Conservation (phyloP, 2,329 filamentous ascomycete species). For the Nemania diffusa region DNA sequence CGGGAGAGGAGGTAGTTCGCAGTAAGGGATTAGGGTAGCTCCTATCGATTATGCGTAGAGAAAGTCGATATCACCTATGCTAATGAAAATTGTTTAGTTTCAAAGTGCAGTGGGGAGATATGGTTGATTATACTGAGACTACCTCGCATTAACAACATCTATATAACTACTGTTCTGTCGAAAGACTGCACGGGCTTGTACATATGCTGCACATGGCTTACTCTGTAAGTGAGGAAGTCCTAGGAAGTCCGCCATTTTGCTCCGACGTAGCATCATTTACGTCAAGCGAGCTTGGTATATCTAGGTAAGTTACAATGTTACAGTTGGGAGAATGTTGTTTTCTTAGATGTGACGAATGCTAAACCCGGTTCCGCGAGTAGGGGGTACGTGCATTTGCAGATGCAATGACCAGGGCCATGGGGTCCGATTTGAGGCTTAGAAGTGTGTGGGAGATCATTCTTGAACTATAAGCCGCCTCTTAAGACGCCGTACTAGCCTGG, state of each 20-base stretch:
- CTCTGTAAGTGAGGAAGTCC: not conserved
- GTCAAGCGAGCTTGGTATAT: not conserved
- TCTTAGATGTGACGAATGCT: conserved; percentile 3
- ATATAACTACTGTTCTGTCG: not conserved
- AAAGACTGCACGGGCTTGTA: not conserved
- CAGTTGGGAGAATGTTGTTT: not conserved
- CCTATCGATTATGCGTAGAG: conserved; percentile 4
- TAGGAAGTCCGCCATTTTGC: not conserved
- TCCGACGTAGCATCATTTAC: not conserved
- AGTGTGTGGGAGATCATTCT: not conserved
- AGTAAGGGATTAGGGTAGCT: not conserved
- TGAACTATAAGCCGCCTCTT: not conserved
- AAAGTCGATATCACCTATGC: not conserved
- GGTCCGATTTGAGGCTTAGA: not conserved
- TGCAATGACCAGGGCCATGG: conserved; percentile 5
- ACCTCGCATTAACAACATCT: not conserved
- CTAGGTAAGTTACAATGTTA: not conserved
- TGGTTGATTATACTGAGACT: not conserved
- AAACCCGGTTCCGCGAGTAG: conserved; percentile 1
- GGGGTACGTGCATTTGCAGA: not conserved
- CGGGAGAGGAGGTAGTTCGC: not conserved
- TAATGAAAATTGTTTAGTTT: not conserved
- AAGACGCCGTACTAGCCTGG: not conserved
- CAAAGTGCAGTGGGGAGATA: not conserved
- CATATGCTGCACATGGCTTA: not conserved